A percentile compares a stretch with the other conserved stretches of the same genome.
These are phyloP conservation scores for Xylaria grammica DNA, from an alignment of 495 filamentous ascomycete species.

Conservation along the genomic window DNA sequence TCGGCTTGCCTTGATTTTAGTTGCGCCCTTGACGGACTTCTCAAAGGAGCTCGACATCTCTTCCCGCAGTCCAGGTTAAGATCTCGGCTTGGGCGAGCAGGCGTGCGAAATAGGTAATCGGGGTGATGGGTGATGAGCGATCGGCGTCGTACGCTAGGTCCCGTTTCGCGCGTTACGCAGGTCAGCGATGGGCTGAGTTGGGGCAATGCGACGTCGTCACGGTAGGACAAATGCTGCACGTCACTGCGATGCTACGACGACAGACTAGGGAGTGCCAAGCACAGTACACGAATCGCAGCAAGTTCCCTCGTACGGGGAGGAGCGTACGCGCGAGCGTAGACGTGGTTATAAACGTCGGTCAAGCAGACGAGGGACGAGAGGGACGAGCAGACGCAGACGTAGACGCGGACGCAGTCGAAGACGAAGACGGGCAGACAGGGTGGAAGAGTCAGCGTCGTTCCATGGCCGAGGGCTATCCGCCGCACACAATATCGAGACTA, in stretches of 20 bases:
- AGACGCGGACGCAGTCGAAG: not conserved
- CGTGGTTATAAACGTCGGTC: not conserved
- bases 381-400: slow-evolving; percentile 5
- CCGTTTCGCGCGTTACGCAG: slow-evolving; percentile 3
- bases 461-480: slow-evolving; percentile 20
- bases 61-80: slow-evolving; percentile 18
- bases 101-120: not conserved
- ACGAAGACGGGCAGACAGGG: slow-evolving; percentile 1
- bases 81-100: not conserved
- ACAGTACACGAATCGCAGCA: not conserved
- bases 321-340: not conserved
- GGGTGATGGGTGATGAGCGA: not conserved
- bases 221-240: slow-evolving; percentile 14
- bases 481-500: slow-evolving; percentile 14
- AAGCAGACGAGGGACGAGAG: not conserved
- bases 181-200: not conserved
- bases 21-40: slow-evolving; percentile 92
- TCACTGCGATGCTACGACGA: slow-evolving; percentile 5
- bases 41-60: slow-evolving; percentile 82
- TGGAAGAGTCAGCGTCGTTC: slow-evolving; percentile 24
- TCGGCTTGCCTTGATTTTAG: slow-evolving; percentile 82
- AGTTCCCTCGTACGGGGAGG: not conserved
- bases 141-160: not conserved
- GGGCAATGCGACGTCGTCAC: slow-evolving; percentile 18
- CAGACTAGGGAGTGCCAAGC: not conserved